phyloP scores from a whole-genome alignment of 306 rosid genomes.

The Fragaria nilgerrensis region DNA sequence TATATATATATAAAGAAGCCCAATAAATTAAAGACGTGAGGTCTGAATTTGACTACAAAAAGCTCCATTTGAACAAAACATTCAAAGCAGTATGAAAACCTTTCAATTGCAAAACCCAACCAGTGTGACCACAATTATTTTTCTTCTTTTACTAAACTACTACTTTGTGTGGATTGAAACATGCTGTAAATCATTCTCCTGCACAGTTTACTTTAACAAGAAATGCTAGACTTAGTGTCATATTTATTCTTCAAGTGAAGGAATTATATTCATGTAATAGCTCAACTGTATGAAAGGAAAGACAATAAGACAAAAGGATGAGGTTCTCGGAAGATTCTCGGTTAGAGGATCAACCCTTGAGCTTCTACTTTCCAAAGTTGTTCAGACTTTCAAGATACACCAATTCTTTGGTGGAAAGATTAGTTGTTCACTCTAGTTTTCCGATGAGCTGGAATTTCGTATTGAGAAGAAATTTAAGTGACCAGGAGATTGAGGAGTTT shows the following conservation, averaged over 20 bases:
- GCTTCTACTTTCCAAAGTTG: too few relatives aligned
- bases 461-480: too few relatives aligned
- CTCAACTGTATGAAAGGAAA: neutral
- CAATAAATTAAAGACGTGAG: constrained; percentile 19
- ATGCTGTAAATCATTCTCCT: neutral
- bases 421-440: too few relatives aligned
- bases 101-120: neutral
- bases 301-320: neutral
- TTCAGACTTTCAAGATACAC: too few relatives aligned
- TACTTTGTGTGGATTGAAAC: neutral
- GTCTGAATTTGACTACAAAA: neutral
- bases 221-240: neutral
- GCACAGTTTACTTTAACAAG: neutral
- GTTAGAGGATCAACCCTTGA: too few relatives aligned
- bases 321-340: too few relatives aligned
- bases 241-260: neutral
- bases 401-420: too few relatives aligned
- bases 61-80: neutral
- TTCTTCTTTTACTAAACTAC: neutral
- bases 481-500: too few relatives aligned
- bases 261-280: neutral
- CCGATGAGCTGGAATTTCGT: too few relatives aligned
- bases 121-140: neutral
- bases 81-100: neutral
- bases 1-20: neutral